A percentile compares a stretch with the other conserved stretches of the same genome.
phyloP scores from a whole-genome alignment of 2,329 filamentous ascomycete species.

The Fusarium nisikadoi region DNA sequence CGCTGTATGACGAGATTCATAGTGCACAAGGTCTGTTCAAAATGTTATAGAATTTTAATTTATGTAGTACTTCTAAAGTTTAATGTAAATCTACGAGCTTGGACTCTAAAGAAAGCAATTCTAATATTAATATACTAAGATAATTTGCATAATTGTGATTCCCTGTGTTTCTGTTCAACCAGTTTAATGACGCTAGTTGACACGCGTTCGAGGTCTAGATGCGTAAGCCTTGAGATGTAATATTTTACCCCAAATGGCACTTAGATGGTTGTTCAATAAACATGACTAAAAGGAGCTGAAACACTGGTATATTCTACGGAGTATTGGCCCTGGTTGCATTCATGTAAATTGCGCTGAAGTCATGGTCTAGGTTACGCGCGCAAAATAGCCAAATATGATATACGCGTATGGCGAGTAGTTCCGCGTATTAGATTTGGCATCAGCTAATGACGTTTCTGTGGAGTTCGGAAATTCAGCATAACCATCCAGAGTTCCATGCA shows the following conservation, averaged over 20 bases:
- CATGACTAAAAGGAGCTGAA: not conserved
- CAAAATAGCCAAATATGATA: not conserved
- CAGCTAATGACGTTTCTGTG: not conserved
- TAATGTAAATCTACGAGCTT: not conserved
- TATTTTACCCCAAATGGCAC: no score
- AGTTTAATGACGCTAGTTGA: no score
- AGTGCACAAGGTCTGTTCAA: not conserved
- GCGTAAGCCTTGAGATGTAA: not conserved
- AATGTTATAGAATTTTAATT: not conserved
- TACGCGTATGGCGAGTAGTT: not conserved
- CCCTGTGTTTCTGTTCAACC: no score
- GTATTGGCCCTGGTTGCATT: not conserved
- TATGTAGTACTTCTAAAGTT: not conserved
- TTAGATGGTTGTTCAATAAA: accelerated
- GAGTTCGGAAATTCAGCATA: not conserved
- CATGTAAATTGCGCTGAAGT: not conserved
- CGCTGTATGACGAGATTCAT: not conserved
- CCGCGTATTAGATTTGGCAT: not conserved
- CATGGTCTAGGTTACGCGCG: not conserved
- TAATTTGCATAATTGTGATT: no score
- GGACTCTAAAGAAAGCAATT: not conserved
- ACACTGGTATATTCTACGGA: accelerated
- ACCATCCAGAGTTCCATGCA: not conserved
- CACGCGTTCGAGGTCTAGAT: not conserved
- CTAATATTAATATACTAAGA: no score